Base-by-base conservation (phyloP, 768 basidiomycete genomes). In the Lyophyllum shimeji region DNA sequence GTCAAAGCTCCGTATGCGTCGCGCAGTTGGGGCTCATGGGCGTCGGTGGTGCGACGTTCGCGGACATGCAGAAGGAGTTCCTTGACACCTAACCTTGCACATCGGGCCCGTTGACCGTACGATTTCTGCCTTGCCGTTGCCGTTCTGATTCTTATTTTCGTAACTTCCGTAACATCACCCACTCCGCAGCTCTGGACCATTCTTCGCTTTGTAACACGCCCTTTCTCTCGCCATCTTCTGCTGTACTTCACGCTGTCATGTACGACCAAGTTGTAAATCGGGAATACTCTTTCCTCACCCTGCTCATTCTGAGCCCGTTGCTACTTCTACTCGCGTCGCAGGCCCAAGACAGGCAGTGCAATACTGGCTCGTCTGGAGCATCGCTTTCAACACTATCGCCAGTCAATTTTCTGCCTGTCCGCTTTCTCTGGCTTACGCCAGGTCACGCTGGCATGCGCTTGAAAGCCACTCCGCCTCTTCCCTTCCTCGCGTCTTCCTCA, bases 41-140 rank as follows among this genome's bases (percentile, higher is more conserved):
- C 11, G 80, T 83, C 11, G 93, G 92, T 12, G 73, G 82, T 27
- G 93, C 93, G 27, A 90, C 89, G 17, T 92, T 90, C 67, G 89
- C 87, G 15, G 92, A 94, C 63, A 81, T 92, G 76, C 74, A 79
- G 25, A 85, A 80, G 63, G 91, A 93, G 64, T 81, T 93, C 61
- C 69, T 91, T 53, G 84, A 89, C 37, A 69, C 57, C 21, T 79
- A 42, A 60, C 15, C 5, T 50, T 11, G 12, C 6, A n/a, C 39
- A 46, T 15, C 3, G n/a, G n/a, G 39, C 15, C 15, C 5, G 40
- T 18, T 24, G 50, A 20, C 24, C 34, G 8, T 47, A 21, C 24
- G 39, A 5, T 39, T 27, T 50, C 48, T 37, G 25, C 7, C 29
- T 50, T 50, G 48, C 24, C 25, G 31, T 34, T 25, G 48, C 20